phyloP scores from a whole-genome alignment of 805 yeast species.

The Wickerhamomyces kurtzmanii region DNA sequence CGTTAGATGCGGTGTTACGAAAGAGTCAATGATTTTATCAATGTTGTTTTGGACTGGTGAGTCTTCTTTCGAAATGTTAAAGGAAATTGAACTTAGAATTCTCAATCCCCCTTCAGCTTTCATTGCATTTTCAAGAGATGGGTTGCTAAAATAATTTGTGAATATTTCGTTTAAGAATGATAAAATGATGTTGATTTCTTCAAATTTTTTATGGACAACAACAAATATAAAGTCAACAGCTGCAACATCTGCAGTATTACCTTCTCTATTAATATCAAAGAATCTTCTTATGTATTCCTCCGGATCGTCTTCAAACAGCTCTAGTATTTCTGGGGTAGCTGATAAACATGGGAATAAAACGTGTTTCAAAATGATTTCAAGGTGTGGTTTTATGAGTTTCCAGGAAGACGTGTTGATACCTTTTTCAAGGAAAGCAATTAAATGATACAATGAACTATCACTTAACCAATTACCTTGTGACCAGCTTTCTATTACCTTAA shows the following conservation, averaged over 20 bases:
- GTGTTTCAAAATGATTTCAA: constrained; percentile 54
- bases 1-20: constrained; percentile 55
- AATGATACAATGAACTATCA: constrained; percentile 48
- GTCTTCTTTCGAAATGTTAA: constrained; percentile 31
- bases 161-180: constrained; percentile 46
- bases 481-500: constrained; percentile 34
- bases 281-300: constrained; percentile 71
- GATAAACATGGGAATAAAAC: constrained; percentile 71
- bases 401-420: constrained; percentile 51
- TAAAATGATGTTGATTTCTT: constrained; percentile 42
- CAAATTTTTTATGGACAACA: constrained; percentile 45
- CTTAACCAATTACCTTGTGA: constrained; percentile 51
- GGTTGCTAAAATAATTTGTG: constrained; percentile 20
- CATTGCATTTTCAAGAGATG: constrained; percentile 34
- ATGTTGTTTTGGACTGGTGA: constrained; percentile 39
- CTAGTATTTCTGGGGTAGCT: constrained; percentile 55
- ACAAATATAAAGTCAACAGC: constrained; percentile 67
- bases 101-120: constrained; percentile 79
- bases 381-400: constrained; percentile 52
- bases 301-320: constrained; percentile 71
- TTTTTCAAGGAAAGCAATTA: constrained; percentile 56
- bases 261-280: constrained; percentile 57
- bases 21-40: constrained; percentile 53
- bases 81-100: constrained; percentile 64
- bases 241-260: constrained; percentile 66